A percentile compares a stretch with the other conserved stretches of the same genome.
Conservation (phyloP, 805 yeast species). For the Groenewaldozyma salmanticensis region DNA sequence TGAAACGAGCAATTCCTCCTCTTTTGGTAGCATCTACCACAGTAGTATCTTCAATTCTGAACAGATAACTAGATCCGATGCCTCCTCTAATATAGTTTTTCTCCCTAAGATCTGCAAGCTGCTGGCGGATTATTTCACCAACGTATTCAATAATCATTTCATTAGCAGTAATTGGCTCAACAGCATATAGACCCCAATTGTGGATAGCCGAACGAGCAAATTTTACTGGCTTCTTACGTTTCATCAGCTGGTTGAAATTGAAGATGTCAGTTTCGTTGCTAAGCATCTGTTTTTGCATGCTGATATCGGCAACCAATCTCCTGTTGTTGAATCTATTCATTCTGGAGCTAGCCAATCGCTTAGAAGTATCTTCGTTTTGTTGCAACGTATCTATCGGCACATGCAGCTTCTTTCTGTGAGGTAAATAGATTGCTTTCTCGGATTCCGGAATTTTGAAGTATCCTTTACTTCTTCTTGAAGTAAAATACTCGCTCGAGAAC, state of each 20-base stretch:
- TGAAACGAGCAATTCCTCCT: conserved; percentile 95
- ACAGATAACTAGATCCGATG: conserved; percentile 88
- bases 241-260: conserved; percentile 77
- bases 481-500: conserved; percentile 2
- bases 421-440: conserved; percentile 64
- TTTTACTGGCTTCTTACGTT: conserved; percentile 88
- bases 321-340: conserved; percentile 80
- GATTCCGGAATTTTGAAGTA: conserved; percentile 63
- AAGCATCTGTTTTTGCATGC: conserved; percentile 64
- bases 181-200: conserved; percentile 95
- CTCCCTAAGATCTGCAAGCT: conserved; percentile 89
- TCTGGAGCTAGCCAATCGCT: conserved; percentile 46
- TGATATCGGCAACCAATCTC: conserved; percentile 81
- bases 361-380: conserved; percentile 7
- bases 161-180: conserved; percentile 89
- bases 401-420: conserved; percentile 60
- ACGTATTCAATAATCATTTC: conserved; percentile 98
- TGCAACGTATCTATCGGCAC: conserved; percentile 24
- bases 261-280: conserved; percentile 62
- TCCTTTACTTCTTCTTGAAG: conserved; percentile 55
- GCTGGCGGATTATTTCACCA: conserved; percentile 89
- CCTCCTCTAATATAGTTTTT: conserved; percentile 79
- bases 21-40: conserved; percentile 96
- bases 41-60: conserved; percentile 85
- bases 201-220: conserved; percentile 96